Conservation (phyloP, 768 basidiomycete species). For the Lactarius psammicola region DNA sequence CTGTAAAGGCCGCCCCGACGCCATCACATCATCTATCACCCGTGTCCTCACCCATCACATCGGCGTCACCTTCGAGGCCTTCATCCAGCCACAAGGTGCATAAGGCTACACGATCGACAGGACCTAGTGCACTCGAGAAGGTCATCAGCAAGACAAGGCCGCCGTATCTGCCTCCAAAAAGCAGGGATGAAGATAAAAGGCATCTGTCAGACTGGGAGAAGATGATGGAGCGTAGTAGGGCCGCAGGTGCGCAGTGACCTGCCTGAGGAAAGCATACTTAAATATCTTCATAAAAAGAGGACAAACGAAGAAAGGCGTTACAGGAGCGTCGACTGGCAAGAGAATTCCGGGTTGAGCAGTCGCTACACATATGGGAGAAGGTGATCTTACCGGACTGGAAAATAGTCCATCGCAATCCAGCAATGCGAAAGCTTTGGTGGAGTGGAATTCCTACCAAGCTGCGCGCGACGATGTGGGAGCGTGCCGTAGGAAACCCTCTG, state of each 20-base stretch:
- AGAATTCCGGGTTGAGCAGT: slow-evolving; percentile 68
- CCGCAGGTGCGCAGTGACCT: slow-evolving; percentile 51
- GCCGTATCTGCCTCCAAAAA: slow-evolving; percentile 80
- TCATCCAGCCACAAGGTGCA: slow-evolving; percentile 36
- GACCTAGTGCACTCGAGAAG: slow-evolving; percentile 73
- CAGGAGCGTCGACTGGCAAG: slow-evolving; percentile 61
- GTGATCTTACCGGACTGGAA: slow-evolving; percentile 83
- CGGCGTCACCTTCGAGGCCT: slow-evolving; percentile 29
- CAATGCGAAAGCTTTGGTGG: slow-evolving; percentile 80
- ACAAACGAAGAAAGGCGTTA: slow-evolving; percentile 61
- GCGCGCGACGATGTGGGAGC: slow-evolving; percentile 79
- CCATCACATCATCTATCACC: slow-evolving; percentile 35
- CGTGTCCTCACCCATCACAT: slow-evolving; percentile 35
- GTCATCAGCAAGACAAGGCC: slow-evolving; percentile 85
- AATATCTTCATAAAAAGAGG: slow-evolving; percentile 46
- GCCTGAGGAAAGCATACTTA: slow-evolving; percentile 10
- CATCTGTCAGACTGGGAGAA: slow-evolving; percentile 83
- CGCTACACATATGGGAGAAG: slow-evolving; percentile 71
- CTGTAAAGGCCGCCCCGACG: slow-evolving; percentile 21
- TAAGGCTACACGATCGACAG: slow-evolving; percentile 51
- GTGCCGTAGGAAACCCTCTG: slow-evolving; percentile 79
- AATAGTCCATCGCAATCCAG: slow-evolving; percentile 61
- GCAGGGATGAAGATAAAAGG: slow-evolving; percentile 69
- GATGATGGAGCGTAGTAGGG: slow-evolving; percentile 83
- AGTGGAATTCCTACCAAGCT: slow-evolving; percentile 80